These are phyloP conservation scores for Coleophoma cylindrospora DNA, from an alignment of 2,329 filamentous ascomycete genomes.

Conservation along the genomic window DNA sequence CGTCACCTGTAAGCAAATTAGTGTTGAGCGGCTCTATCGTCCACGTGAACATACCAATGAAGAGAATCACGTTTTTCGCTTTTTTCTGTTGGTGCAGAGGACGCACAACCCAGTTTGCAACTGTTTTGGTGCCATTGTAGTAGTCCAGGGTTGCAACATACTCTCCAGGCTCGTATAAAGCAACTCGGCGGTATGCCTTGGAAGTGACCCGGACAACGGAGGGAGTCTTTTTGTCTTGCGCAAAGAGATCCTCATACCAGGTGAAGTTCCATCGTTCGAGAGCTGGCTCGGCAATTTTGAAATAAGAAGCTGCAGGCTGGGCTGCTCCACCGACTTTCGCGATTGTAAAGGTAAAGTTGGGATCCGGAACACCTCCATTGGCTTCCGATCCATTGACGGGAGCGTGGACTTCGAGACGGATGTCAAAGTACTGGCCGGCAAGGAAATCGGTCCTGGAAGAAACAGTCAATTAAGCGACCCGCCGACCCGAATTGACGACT, in stretches of 20 bases:
- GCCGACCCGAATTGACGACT: slow-evolving; percentile 16
- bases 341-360: slow-evolving; percentile 72
- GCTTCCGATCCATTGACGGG: slow-evolving; percentile 78
- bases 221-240: slow-evolving; percentile 62
- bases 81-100: slow-evolving; percentile 64
- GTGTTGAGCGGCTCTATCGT: background rate
- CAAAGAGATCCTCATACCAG: slow-evolving; percentile 85
- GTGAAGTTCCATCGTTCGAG: slow-evolving; percentile 78
- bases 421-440: slow-evolving; percentile 78
- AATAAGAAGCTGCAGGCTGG: slow-evolving; percentile 58
- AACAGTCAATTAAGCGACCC: slow-evolving; percentile 2
- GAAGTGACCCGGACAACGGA: slow-evolving; percentile 75
- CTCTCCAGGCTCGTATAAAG: slow-evolving; percentile 72
- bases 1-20: slow-evolving; percentile 33
- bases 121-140: slow-evolving; percentile 66
- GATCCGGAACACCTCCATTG: slow-evolving; percentile 61
- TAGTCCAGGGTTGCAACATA: slow-evolving; percentile 75
- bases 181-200: slow-evolving; percentile 72
- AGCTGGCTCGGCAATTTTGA: slow-evolving; percentile 63
- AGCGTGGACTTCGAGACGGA: slow-evolving; percentile 75
- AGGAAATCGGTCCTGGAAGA: slow-evolving; percentile 67
- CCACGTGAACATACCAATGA: slow-evolving; percentile 54
- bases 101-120: slow-evolving; percentile 72
- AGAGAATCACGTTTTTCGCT: slow-evolving; percentile 81
- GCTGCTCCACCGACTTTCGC: slow-evolving; percentile 53